phyloP scores from a whole-genome alignment of 78 protist species.

The Anaeramoeba ignava region DNA sequence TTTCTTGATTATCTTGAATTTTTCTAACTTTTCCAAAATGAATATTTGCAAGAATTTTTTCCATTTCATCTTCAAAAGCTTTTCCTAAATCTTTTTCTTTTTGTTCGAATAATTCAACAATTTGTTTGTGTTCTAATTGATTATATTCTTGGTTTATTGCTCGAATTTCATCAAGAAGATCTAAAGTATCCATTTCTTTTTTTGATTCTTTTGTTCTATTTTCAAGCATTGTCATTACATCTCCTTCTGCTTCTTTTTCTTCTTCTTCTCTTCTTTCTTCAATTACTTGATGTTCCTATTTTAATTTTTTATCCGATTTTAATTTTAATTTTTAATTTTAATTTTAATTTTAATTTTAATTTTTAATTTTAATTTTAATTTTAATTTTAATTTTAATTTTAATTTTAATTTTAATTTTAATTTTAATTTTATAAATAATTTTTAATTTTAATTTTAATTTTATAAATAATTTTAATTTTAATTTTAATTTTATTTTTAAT shows the following conservation, averaged over 20 bases:
- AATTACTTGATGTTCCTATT: constrained; percentile 18
- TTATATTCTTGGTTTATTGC: constrained; percentile 36
- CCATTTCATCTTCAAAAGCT: too few species aligned
- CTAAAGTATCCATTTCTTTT: constrained; percentile 76
- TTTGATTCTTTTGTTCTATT: constrained; percentile 55
- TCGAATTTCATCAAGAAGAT: constrained; percentile 66
- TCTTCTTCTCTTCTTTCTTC: neutral
- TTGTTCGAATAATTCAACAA: neutral
- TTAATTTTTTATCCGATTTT: constrained; percentile 12
- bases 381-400: too few species aligned
- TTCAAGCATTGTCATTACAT: constrained; percentile 59
- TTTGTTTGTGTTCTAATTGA: neutral
- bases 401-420: too few species aligned
- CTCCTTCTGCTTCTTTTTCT: constrained; percentile 21
- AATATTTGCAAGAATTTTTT: too few species aligned
- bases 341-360: neutral
- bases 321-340: constrained; percentile 17
- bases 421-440: too few species aligned
- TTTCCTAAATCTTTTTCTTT: neutral
- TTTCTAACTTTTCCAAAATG: too few species aligned
- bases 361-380: too few species aligned
- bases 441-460: constrained; percentile 4
- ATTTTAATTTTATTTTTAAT: constrained; percentile 11
- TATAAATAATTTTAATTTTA: constrained; percentile 7
- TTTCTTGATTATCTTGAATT: too few species aligned